Conservation (phyloP, 345 rosid genomes). For the Euphorbia pulcherrima region DNA sequence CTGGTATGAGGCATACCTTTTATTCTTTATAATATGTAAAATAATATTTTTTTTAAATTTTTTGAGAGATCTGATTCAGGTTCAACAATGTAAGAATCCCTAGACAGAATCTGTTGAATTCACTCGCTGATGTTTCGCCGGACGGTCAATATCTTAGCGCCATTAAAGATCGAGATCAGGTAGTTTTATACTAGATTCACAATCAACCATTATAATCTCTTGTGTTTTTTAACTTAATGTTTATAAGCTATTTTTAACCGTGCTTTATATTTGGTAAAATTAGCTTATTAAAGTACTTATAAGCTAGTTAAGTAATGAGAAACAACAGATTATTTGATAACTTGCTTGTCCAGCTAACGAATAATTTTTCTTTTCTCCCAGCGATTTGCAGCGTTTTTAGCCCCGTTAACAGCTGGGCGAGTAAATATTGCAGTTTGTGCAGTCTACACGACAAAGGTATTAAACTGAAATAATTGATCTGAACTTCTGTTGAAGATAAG, state of each 20-base stretch:
- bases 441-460: conserved; percentile 69
- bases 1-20: conserved; percentile 44
- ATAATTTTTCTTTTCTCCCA: conserved; percentile 27
- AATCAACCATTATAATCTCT: background rate
- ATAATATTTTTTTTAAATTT: background rate
- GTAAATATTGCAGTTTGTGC: conserved; percentile 67
- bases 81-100: conserved; percentile 82
- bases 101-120: conserved; percentile 81
- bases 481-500: conserved; percentile 2
- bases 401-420: conserved; percentile 90
- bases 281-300: too few relatives aligned
- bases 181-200: conserved; percentile 18
- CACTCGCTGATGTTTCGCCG: conserved; percentile 88
- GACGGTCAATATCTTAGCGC: conserved; percentile 83
- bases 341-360: background rate
- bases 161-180: conserved; percentile 89
- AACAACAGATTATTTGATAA: background rate
- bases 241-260: too few relatives aligned
- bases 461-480: conserved; percentile 9
- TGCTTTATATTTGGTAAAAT: too few relatives aligned
- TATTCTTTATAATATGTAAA: conserved; percentile 6
- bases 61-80: conserved; percentile 39
- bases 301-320: too few relatives aligned
- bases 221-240: too few relatives aligned
- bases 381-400: conserved; percentile 95